Percentiles rank a stretch among this genome's conserved stretches.
These are phyloP conservation scores for Phytopythium cucurbitacearum DNA, from an alignment of 352 stramenopile genomes.

Conservation along the genomic window DNA sequence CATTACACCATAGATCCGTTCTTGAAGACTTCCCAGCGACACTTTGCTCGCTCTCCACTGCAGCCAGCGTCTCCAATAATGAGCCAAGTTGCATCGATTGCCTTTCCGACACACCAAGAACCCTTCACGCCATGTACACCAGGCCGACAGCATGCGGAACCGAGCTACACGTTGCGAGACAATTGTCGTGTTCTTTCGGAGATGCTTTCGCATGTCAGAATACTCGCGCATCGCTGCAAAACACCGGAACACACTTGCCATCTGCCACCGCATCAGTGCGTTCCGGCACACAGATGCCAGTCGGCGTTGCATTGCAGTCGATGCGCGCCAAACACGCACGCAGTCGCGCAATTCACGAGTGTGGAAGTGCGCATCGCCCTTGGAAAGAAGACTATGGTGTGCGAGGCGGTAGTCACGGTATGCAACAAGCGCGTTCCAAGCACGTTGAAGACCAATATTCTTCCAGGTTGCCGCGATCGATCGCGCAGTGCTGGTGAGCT, in stretches of 20 bases:
- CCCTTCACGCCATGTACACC: slow-evolving; percentile 37
- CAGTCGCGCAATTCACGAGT: slow-evolving; percentile 3
- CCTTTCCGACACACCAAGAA: slow-evolving; percentile 19
- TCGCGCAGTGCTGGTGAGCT: slow-evolving; percentile 1
- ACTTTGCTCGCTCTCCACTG: slow-evolving; percentile 8
- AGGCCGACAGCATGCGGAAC: slow-evolving; percentile 13
- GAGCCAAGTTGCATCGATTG: slow-evolving; percentile 13
- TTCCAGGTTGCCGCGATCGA: slow-evolving; percentile 13
- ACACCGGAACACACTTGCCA: slow-evolving; percentile 34
- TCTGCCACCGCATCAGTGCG: slow-evolving; percentile 27
- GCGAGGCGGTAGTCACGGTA: slow-evolving; percentile 6
- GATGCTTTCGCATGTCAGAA: not conserved
- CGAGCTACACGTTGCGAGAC: not conserved
- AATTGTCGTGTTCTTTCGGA: not conserved
- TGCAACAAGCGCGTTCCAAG: slow-evolving; percentile 19
- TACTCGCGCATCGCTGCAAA: slow-evolving; percentile 9
- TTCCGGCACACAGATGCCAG: slow-evolving; percentile 17
- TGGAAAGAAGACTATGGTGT: not conserved
- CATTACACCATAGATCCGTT: slow-evolving; percentile 15
- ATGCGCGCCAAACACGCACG: slow-evolving; percentile 13
- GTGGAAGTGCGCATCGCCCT: slow-evolving; percentile 11
- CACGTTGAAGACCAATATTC: slow-evolving; percentile 15
- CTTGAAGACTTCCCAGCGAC: slow-evolving; percentile 15
- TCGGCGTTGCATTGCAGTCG: slow-evolving; percentile 7
- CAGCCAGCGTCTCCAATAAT: slow-evolving; percentile 18